Evolutionary conservation across 495 filamentous ascomycete species (phyloP).

Genomic region (Penicillium macrosclerotiorum): DNA sequence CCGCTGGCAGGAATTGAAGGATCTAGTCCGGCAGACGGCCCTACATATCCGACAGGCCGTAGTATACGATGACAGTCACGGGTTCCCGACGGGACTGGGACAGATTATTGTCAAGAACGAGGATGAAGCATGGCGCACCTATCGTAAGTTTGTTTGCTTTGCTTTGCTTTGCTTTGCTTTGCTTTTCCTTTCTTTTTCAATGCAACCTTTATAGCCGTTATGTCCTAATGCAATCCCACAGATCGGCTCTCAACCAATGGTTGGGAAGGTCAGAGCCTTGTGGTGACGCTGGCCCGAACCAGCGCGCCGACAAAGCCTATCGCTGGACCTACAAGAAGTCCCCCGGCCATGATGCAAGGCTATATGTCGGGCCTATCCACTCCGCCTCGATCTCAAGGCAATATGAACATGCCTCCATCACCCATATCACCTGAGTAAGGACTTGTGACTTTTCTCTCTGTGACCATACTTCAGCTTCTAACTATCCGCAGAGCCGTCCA

Average conservation of each 20-base stretch:
- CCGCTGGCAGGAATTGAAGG: conserved; percentile 51
- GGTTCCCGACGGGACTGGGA: conserved; percentile 44
- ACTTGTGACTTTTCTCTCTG: neutral
- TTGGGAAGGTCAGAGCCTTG: conserved; percentile 46
- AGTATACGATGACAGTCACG: conserved; percentile 47
- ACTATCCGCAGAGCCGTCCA: conserved; percentile 24
- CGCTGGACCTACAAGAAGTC: conserved; percentile 45
- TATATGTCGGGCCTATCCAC: conserved; percentile 38
- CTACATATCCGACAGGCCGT: conserved; percentile 48
- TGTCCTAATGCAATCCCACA: conserved; percentile 17
- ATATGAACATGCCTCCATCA: conserved; percentile 33
- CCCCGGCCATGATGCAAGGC: conserved; percentile 26
- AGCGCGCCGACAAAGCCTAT: conserved; percentile 43
- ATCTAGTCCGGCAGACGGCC: conserved; percentile 46
- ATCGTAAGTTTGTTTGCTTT: conserved; percentile 44
- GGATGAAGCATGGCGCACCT: conserved; percentile 48
- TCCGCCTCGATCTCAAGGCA: conserved; percentile 30
- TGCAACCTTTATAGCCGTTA: neutral
- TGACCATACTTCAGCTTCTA: neutral
- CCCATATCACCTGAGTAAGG: conserved; percentile 42
- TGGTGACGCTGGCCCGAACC: conserved; percentile 45
- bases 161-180: too few species aligned
- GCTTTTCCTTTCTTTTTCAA: neutral
- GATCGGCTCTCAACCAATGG: conserved; percentile 44
- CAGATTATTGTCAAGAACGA: conserved; percentile 51